These are phyloP conservation scores for Fusarium anthophilum DNA, from an alignment of 2,329 filamentous ascomycete genomes.

Conservation along the genomic window DNA sequence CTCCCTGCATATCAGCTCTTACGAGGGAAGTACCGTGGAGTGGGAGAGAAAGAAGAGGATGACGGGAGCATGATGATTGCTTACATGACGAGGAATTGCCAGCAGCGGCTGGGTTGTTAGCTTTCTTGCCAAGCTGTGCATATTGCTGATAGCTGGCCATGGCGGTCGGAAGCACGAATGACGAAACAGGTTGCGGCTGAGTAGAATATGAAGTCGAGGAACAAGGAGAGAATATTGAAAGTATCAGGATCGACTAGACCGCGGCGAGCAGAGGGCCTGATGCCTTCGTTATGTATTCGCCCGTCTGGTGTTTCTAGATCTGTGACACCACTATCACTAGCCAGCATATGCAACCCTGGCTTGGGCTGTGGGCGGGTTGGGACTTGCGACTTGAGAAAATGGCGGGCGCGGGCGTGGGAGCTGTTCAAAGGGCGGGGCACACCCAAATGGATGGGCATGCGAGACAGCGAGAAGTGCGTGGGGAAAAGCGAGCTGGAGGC, in stretches of 20 bases:
- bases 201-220: not conserved
- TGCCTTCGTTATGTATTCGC: conserved; percentile 33
- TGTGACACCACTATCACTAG: conserved; percentile 31
- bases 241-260: not conserved
- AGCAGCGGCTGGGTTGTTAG: conserved; percentile 36
- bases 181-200: conserved; percentile 4
- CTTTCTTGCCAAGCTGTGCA: conserved; percentile 39
- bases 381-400: not conserved
- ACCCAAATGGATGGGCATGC: conserved; percentile 4
- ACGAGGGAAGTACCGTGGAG: conserved; percentile 6
- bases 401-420: conserved; percentile 17
- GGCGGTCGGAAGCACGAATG: conserved; percentile 10
- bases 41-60: not conserved
- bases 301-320: conserved; percentile 14
- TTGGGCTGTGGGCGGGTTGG: conserved; percentile 6
- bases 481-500: conserved; percentile 6
- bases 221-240: not conserved
- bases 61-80: conserved; percentile 27
- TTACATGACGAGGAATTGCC: conserved; percentile 29
- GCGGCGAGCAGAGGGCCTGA: not conserved
- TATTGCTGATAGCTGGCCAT: conserved; percentile 45
- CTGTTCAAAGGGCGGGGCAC: conserved; percentile 16
- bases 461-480: conserved; percentile 4
- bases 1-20: conserved; percentile 41
- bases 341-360: conserved; percentile 28